These are phyloP conservation scores for Termitomyces sp. DNA, from an alignment of 768 basidiomycete genomes.

Conservation along the genomic window DNA sequence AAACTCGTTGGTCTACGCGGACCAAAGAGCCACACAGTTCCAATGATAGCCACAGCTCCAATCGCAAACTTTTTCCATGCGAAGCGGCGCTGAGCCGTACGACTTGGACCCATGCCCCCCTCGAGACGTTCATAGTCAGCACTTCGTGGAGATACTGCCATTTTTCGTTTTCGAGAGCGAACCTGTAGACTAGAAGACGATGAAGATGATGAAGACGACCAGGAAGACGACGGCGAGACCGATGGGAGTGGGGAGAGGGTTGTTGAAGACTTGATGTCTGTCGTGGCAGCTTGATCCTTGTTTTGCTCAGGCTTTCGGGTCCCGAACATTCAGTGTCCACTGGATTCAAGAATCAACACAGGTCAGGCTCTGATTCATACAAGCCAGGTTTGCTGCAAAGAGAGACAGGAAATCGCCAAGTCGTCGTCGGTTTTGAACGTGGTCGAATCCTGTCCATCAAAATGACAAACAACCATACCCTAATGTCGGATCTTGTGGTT, in stretches of 20 bases:
- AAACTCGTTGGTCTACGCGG: constrained; percentile 32
- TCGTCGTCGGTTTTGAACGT: too few species aligned
- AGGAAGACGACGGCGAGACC: constrained; percentile 1
- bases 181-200: neutral
- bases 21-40: constrained; percentile 64
- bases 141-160: constrained; percentile 33
- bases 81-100: constrained; percentile 26
- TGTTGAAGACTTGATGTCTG: constrained; percentile 6
- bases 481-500: too few species aligned
- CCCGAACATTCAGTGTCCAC: constrained; percentile 1
- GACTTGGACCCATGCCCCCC: constrained; percentile 52
- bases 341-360: neutral
- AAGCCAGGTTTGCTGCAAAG: neutral
- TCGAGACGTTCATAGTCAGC: constrained; percentile 59
- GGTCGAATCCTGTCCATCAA: too few species aligned
- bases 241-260: constrained; percentile 3
- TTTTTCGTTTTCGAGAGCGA: constrained; percentile 4
- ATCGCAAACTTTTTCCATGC: constrained; percentile 70
- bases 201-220: constrained; percentile 1
- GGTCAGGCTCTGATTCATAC: neutral
- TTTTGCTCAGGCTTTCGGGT: neutral
- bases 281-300: constrained; percentile 4
- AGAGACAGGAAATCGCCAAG: neutral
- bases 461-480: too few species aligned
- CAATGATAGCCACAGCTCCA: constrained; percentile 52